Evolutionary conservation across 2,329 filamentous ascomycete species (phyloP), one percentile per base, ranked within the genome.

Genomic region (Ophiocordyceps robertsii): DNA sequence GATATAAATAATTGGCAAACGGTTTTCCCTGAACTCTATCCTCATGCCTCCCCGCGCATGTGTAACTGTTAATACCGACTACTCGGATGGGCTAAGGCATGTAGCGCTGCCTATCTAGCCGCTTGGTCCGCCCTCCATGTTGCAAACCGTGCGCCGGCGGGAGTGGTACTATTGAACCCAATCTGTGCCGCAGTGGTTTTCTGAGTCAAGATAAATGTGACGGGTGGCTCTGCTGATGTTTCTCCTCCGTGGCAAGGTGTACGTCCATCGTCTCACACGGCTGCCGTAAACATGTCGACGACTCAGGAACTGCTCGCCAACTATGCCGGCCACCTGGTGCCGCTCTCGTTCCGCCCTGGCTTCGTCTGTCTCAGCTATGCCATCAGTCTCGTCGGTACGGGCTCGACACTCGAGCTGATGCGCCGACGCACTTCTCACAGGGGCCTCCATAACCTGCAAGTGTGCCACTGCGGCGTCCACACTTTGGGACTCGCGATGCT

Each of bases 331-430:
- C 55, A 65, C 36, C 54, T 72, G 16, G 67, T 73, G 21, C 68
- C 69, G 21, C 63, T 65, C 38, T 62, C 61, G 40, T 78, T 72
- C 59, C 66, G 69, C 47, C 62, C 70, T 4, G 76, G 77, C 33
- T 82, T 84, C 51, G 72, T 90, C 12, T 70, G 80, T 21, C 69
- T 86, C 49, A 92, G 86, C 55, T 77, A 84, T 47, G 67, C 84
- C 49, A 84, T 87, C 52, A 90, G 85, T 53, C 68, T 85, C 30
- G 72, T 87, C 49, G 88, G 88, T 47, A 81, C 84, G 39, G 72
- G 77, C 40, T 86, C 86, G 4, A 89, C 87, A 0, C 68, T 94
- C 29, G 88, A 94, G 59, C 66, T 94, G 45, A 77, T 94, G 41
- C 84, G 92, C 56, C 69, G 84, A 45, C 71, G 84, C 50, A 87